A percentile compares a stretch with the other conserved stretches of the same genome.
phyloP scores from a whole-genome alignment of 176 grass and related monocot species.

The Typha latifolia region DNA sequence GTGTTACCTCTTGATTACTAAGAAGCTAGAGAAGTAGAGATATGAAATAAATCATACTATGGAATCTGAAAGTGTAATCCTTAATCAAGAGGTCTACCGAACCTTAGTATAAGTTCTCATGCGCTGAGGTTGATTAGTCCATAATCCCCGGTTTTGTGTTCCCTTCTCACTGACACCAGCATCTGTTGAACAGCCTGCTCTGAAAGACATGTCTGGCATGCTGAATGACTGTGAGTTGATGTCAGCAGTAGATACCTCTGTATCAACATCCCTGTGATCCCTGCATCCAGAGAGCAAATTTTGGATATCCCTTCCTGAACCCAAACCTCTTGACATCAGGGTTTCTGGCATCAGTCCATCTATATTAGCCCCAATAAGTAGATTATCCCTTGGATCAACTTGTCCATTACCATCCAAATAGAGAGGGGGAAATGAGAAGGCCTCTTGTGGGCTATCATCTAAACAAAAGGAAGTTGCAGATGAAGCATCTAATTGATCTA shows the following conservation, averaged over 20 bases:
- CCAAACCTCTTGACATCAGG: conserved; percentile 71
- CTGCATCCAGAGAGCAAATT: conserved; percentile 59
- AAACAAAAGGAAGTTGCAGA: conserved; percentile 95
- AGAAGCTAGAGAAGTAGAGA: too few relatives aligned
- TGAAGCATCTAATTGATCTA: conserved; percentile 88
- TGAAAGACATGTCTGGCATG: conserved; percentile 77
- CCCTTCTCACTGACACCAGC: conserved; percentile 58
- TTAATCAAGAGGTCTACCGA: conserved; percentile 10
- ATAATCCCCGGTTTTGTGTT: conserved; percentile 54
- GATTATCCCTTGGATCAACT: conserved; percentile 73
- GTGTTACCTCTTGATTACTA: neutral
- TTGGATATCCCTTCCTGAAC: conserved; percentile 64
- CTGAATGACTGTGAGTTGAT: conserved; percentile 93
- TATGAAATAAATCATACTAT: neutral
- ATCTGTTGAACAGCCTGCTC: conserved; percentile 84
- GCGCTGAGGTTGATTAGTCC: conserved; percentile 74
- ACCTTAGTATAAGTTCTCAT: conserved; percentile 99
- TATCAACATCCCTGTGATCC: conserved; percentile 68
- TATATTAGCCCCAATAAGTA: conserved; percentile 51
- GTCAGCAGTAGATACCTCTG: conserved; percentile 86
- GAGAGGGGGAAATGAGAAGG: conserved; percentile 64
- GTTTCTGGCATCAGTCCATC: conserved; percentile 72
- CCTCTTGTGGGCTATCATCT: conserved; percentile 68
- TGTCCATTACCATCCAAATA: conserved; percentile 67
- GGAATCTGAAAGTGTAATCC: neutral